These are phyloP conservation scores for Zygnema circumcarinatum DNA, from an alignment of 139 green algal species.

Conservation along the genomic window DNA sequence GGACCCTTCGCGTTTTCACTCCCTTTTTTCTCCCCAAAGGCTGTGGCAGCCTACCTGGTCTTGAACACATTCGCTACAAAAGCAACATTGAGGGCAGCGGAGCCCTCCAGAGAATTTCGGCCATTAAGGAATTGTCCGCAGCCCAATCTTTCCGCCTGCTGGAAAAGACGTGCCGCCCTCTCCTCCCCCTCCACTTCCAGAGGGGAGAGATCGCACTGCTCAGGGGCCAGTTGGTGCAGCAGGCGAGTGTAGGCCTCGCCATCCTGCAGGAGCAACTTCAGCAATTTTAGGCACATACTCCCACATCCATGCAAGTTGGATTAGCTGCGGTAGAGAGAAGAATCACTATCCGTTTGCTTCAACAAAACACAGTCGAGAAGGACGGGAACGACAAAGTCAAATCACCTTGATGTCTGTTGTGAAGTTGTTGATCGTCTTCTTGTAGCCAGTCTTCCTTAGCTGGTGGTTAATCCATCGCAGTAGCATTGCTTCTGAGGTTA, in stretches of 20 bases:
- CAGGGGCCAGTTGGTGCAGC: constrained; percentile 40
- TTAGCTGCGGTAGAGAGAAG: too few species aligned
- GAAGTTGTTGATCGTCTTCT: constrained; percentile 39
- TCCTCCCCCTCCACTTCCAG: constrained; percentile 7
- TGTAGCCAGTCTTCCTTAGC: constrained; percentile 32
- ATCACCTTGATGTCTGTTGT: constrained; percentile 49
- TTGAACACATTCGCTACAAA: constrained; percentile 62
- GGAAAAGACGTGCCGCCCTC: constrained; percentile 37
- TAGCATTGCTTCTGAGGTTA: constrained; percentile 55
- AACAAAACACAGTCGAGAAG: too few species aligned
- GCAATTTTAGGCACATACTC: too few species aligned
- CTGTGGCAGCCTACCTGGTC: constrained; percentile 47
- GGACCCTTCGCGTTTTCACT: too few species aligned
- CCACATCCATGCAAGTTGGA: too few species aligned
- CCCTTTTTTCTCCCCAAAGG: too few species aligned
- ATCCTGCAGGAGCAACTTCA: constrained; percentile 29
- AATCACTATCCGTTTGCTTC: too few species aligned
- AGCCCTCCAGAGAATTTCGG: constrained; percentile 29
- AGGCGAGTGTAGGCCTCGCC: constrained; percentile 50
- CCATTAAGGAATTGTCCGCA: constrained; percentile 19
- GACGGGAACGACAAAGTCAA: background rate
- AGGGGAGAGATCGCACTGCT: constrained; percentile 44
- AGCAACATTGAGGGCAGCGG: constrained; percentile 37
- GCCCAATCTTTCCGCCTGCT: constrained; percentile 36
- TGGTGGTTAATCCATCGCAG: constrained; percentile 63